Conservation (phyloP, 805 yeast genomes). For the Kodamaea restingae region DNA sequence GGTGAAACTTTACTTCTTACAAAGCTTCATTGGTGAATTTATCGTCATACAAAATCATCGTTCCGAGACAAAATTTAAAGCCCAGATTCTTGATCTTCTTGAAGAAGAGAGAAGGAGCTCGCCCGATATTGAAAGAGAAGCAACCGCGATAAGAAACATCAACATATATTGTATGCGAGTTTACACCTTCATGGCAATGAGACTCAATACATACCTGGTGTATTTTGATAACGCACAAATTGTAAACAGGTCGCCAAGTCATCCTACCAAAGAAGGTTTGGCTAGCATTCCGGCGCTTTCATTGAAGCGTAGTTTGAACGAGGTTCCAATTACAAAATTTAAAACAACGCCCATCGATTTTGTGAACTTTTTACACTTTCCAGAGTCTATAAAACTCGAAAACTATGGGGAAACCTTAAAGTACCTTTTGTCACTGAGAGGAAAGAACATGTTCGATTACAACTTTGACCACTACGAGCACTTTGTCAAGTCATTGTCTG, state of each 20-base stretch:
- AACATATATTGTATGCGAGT: conserved; percentile 17
- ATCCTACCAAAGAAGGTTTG: not conserved
- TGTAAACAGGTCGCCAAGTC: not conserved
- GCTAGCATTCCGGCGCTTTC: conserved; percentile 5
- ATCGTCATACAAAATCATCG: conserved; percentile 11
- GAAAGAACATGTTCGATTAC: conserved; percentile 10
- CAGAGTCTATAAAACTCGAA: conserved; percentile 9
- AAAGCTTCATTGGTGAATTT: conserved; percentile 21
- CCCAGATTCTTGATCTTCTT: not conserved
- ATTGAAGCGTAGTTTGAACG: conserved; percentile 15
- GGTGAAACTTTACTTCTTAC: conserved; percentile 18
- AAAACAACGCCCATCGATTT: conserved; percentile 10
- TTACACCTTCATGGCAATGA: conserved; percentile 18
- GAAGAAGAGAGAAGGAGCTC: not conserved
- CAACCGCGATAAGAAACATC: conserved; percentile 3
- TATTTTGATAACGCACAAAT: conserved; percentile 13
- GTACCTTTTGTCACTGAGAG: not conserved
- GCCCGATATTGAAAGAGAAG: conserved; percentile 3
- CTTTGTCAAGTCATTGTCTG: not conserved
- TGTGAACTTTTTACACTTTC: conserved; percentile 20
- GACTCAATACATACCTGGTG: conserved; percentile 16
- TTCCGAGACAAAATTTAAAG: not conserved
- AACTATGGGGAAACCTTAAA: conserved; percentile 2
- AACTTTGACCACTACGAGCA: conserved; percentile 16
- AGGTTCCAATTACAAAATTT: conserved; percentile 21